These are phyloP conservation scores for Wallacemonas sp. DNA, from an alignment of 208 protist genomes.

Conservation along the genomic window DNA sequence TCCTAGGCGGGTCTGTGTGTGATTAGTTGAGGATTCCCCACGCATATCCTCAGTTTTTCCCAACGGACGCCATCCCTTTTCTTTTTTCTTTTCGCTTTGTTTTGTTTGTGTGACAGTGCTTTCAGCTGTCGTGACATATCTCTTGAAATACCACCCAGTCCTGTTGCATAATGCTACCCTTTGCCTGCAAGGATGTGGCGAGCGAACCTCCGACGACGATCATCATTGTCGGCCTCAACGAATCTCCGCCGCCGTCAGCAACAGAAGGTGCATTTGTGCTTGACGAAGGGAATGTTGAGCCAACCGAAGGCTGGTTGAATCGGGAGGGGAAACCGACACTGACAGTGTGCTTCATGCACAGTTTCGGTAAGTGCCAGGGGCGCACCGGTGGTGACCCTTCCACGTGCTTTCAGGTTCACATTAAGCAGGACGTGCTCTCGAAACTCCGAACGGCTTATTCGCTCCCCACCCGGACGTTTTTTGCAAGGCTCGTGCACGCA, in stretches of 20 bases:
- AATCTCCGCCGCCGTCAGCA: neutral
- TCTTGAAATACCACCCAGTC: neutral
- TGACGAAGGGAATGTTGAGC: constrained; percentile 9
- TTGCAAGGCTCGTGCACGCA: constrained; percentile 9
- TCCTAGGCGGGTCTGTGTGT: no score
- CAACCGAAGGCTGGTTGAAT: constrained; percentile 17
- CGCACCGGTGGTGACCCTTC: constrained; percentile 5
- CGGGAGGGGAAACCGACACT: constrained; percentile 16
- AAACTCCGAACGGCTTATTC: constrained; percentile 8
- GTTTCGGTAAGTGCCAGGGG: constrained; percentile 22
- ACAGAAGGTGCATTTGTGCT: constrained; percentile 7
- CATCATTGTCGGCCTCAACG: constrained; percentile 14
- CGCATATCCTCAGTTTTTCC: neutral
- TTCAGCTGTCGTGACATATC: neutral
- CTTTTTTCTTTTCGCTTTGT: constrained; percentile 10
- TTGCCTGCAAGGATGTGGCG: constrained; percentile 20
- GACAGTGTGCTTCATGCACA: constrained; percentile 26
- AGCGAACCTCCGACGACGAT: constrained; percentile 19
- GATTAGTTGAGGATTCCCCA: no score
- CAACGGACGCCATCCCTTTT: neutral
- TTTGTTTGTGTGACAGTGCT: constrained; percentile 6
- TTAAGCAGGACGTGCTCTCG: constrained; percentile 8
- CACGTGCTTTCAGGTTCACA: constrained; percentile 22
- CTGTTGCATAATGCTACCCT: constrained; percentile 15
- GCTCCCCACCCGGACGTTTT: constrained; percentile 8